Percentiles rank a stretch among this genome's conserved stretches.
phyloP scores from a whole-genome alignment of 2,329 filamentous ascomycete species.

The Colletotrichum endophyticum region DNA sequence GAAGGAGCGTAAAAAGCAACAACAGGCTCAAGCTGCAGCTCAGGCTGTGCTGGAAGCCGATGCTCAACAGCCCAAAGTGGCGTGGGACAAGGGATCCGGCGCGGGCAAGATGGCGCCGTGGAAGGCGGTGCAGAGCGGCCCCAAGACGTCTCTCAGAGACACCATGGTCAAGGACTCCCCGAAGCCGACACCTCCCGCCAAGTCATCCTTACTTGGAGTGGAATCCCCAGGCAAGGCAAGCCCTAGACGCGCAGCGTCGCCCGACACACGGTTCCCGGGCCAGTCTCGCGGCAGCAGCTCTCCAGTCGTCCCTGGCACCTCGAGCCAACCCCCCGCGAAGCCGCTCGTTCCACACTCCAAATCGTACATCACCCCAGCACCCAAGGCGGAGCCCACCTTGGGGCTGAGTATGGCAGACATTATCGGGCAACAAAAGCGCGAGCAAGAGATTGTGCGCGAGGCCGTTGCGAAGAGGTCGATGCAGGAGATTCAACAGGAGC shows the following conservation, averaged over 20 bases:
- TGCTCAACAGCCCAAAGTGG: conserved; percentile 37
- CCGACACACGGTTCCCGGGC: conserved; percentile 67
- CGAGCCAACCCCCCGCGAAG: conserved; percentile 36
- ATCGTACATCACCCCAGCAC: conserved; percentile 61
- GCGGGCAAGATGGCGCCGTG: conserved; percentile 63
- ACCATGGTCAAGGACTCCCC: conserved; percentile 41
- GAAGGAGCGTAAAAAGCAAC: conserved; percentile 86
- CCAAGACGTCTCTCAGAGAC: conserved; percentile 57
- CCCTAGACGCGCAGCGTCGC: conserved; percentile 58
- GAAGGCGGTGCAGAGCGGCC: conserved; percentile 60
- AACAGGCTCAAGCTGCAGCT: conserved; percentile 66
- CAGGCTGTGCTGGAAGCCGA: conserved; percentile 44
- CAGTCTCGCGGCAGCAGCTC: conserved; percentile 50
- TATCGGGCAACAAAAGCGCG: conserved; percentile 82
- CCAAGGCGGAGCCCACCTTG: conserved; percentile 66
- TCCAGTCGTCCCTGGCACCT: conserved; percentile 30
- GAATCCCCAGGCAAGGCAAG: conserved; percentile 44
- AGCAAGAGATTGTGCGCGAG: conserved; percentile 83
- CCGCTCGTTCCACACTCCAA: conserved; percentile 64
- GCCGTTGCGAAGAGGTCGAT: conserved; percentile 87
- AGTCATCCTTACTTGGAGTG: conserved; percentile 47
- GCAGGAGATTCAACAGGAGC: conserved; percentile 95
- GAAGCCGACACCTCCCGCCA: conserved; percentile 33
- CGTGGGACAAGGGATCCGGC: conserved; percentile 48
- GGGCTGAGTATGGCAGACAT: conserved; percentile 87